Evolutionary conservation across 1,139 yeast genomes (phyloP), one percentile per base, ranked within the genome.

Genomic region (Candida mesenterica): DNA sequence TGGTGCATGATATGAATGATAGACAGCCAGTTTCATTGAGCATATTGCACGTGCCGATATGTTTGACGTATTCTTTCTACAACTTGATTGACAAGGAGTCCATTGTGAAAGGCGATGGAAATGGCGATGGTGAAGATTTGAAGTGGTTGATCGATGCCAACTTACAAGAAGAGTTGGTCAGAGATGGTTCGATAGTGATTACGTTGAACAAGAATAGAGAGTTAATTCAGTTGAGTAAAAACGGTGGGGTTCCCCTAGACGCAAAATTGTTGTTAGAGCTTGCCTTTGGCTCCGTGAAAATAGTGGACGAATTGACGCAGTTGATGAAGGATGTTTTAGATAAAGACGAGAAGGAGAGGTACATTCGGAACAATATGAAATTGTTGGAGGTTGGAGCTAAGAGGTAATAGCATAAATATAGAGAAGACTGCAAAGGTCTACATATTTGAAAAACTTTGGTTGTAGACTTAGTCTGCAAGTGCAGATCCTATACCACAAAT

Each of bases 171-270:
- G 97, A 90, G 53, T 59, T 72, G 15, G 62, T 89, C 17, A 70
- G 94, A 41, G 85, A 82, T 39, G 96, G 97, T 20, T 76, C 77
- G 10, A 68, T 92, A 59, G 86, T 95, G 2, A 79, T 92, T 18
- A 89, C 98, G 0, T 62, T 90, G 41, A 92, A 92, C 59, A 87
- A 86, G 50, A 92, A 90, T 57, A 74, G 94, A 48, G 98, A 92
- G 52, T 67, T 92, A 14, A 88, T 96, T 36, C 98, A 92, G 57
- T 70, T 94, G 28, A 75, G 86, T 32, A 92, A 92, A 53, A 85
- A 89, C 29, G 98, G 98, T 32, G 97, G 97, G 0, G 67, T 87
- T 32, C 85, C 95, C 2, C 78, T 92, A 46, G 92, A 88, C 49
- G 89, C 95, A 0, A 56, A 74, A 31, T 66, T 76, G 24, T 63